These are phyloP conservation scores for Daedaleopsis nitida DNA, from an alignment of 768 basidiomycete genomes.

Conservation along the genomic window DNA sequence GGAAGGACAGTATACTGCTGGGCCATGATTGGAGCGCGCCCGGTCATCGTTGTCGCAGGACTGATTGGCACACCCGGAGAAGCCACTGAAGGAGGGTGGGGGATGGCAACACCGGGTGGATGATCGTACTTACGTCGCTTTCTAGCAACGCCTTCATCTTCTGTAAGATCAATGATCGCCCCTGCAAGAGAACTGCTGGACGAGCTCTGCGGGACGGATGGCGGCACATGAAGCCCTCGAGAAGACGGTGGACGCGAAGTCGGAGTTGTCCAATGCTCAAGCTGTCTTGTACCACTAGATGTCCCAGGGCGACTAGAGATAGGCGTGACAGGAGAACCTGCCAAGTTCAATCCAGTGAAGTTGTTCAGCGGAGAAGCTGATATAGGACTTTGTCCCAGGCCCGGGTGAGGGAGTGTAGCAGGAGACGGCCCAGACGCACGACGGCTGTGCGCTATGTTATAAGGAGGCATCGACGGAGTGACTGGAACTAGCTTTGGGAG, in stretches of 20 bases:
- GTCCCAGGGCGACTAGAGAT: conserved; percentile 9
- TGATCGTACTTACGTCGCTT: conserved; percentile 13
- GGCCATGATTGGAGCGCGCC: neutral
- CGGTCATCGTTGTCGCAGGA: neutral
- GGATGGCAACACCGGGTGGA: neutral
- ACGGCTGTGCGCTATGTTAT: neutral
- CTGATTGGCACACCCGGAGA: neutral
- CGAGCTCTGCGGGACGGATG: neutral
- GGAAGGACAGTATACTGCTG: neutral
- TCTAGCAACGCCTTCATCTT: neutral
- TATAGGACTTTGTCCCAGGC: neutral
- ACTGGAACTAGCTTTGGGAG: conserved; percentile 1
- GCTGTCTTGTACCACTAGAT: neutral
- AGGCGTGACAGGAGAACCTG: conserved; percentile 4
- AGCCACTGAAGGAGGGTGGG: neutral
- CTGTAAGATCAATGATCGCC: conserved; percentile 15
- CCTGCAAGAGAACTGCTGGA: conserved; percentile 13
- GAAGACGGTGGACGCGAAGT: neutral
- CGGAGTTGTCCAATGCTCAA: too few relatives aligned
- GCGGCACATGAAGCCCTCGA: neutral
- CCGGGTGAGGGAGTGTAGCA: neutral
- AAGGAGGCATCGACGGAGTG: conserved; percentile 3
- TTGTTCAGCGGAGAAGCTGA: conserved; percentile 4
- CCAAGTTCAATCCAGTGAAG: conserved; percentile 9
- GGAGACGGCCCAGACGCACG: conserved; percentile 5